These are phyloP conservation scores for Saccharomyces kudriavzevii DNA, from an alignment of 805 yeast genomes.

Conservation along the genomic window DNA sequence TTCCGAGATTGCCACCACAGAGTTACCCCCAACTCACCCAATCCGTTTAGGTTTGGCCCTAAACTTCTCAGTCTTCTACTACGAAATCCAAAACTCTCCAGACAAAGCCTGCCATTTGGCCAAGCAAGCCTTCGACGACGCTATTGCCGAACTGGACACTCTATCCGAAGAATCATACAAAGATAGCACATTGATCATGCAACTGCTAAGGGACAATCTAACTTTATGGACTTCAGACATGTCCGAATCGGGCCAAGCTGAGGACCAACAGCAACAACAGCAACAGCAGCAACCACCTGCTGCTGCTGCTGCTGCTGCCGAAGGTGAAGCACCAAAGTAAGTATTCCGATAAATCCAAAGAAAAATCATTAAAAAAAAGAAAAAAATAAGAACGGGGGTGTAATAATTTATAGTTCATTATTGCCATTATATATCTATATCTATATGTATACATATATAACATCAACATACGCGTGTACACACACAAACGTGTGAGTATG, in stretches of 20 bases:
- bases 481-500: neutral
- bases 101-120: slow-evolving; percentile 98
- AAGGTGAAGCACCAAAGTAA: slow-evolving; percentile 25
- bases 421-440: slow-evolving; percentile 1
- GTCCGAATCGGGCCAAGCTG: slow-evolving; percentile 71
- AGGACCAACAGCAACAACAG: slow-evolving; percentile 31
- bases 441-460: slow-evolving; percentile 2
- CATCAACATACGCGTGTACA: neutral
- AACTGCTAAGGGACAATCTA: slow-evolving; percentile 94
- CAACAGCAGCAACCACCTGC: slow-evolving; percentile 15
- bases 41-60: slow-evolving; percentile 95
- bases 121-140: slow-evolving; percentile 98
- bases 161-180: slow-evolving; percentile 96
- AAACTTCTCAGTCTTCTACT: slow-evolving; percentile 95
- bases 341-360: neutral
- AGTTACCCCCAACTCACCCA: slow-evolving; percentile 97
- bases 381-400: neutral
- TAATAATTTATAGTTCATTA: neutral
- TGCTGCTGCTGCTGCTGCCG: slow-evolving; percentile 21
- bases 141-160: slow-evolving; percentile 96
- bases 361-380: neutral
- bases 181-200: slow-evolving; percentile 98
- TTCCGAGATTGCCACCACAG: slow-evolving; percentile 92
- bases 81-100: slow-evolving; percentile 95
- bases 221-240: slow-evolving; percentile 96